These are phyloP conservation scores for Thelonectria rubi DNA, from an alignment of 2,329 filamentous ascomycete species.

Conservation along the genomic window DNA sequence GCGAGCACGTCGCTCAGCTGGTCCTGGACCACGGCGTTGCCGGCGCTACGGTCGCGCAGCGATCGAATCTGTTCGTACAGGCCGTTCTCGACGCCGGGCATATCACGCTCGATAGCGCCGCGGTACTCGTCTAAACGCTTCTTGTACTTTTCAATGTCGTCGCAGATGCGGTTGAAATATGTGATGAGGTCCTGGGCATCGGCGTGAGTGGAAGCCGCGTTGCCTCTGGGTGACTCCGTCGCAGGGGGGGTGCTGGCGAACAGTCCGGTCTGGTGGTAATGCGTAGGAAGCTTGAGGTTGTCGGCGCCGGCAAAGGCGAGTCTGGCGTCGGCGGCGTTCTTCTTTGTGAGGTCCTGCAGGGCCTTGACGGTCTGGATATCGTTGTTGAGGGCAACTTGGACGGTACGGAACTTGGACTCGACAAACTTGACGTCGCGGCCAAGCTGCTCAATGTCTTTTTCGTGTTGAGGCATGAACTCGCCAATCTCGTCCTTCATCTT, in stretches of 20 bases:
- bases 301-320: slow-evolving; percentile 78
- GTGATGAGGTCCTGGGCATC: slow-evolving; percentile 55
- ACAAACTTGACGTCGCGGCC: slow-evolving; percentile 59
- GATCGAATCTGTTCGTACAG: slow-evolving; percentile 55
- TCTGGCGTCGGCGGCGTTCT: slow-evolving; percentile 75
- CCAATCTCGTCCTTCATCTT: slow-evolving; percentile 80
- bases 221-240: slow-evolving; percentile 41
- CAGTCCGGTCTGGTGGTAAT: slow-evolving; percentile 60
- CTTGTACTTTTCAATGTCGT: slow-evolving; percentile 56
- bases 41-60: slow-evolving; percentile 48
- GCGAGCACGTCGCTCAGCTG: slow-evolving; percentile 51
- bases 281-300: slow-evolving; percentile 74
- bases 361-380: slow-evolving; percentile 72
- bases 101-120: slow-evolving; percentile 57
- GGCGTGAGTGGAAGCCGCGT: slow-evolving; percentile 49
- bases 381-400: slow-evolving; percentile 56
- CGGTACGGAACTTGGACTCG: slow-evolving; percentile 57
- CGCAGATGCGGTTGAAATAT: slow-evolving; percentile 56
- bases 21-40: slow-evolving; percentile 47
- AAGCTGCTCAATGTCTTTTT: slow-evolving; percentile 57
- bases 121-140: slow-evolving; percentile 55
- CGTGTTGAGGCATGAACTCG: slow-evolving; percentile 68
- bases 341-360: slow-evolving; percentile 66
- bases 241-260: slow-evolving; percentile 49
- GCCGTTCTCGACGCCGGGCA: slow-evolving; percentile 58